Evolutionary conservation across 495 filamentous ascomycete genomes (phyloP).

Genomic region (Penicillium macrosclerotiorum): DNA sequence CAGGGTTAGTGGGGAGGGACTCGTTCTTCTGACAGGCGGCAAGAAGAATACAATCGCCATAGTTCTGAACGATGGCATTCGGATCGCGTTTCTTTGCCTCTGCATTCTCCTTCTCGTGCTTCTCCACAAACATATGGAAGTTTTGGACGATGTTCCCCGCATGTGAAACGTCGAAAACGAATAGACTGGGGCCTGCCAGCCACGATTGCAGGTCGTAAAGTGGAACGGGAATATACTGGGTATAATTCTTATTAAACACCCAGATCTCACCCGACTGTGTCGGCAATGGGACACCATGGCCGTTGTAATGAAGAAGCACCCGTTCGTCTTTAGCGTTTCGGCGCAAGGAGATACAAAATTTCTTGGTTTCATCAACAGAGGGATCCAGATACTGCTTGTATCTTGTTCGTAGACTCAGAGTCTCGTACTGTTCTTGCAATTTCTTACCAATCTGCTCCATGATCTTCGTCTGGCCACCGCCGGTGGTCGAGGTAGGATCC

Average conservation of each 20-base stretch:
- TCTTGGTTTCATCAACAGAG: slow-evolving; percentile 93
- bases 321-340: slow-evolving; percentile 93
- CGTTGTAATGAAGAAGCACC: slow-evolving; percentile 96
- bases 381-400: slow-evolving; percentile 97
- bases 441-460: slow-evolving; percentile 95
- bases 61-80: slow-evolving; percentile 65
- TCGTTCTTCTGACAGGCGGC: slow-evolving; percentile 88
- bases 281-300: slow-evolving; percentile 95
- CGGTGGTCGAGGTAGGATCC: slow-evolving; percentile 73
- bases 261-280: slow-evolving; percentile 96
- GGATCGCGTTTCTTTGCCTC: slow-evolving; percentile 72
- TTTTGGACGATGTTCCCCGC: slow-evolving; percentile 93
- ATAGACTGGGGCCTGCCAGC: slow-evolving; percentile 93
- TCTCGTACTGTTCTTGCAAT: slow-evolving; percentile 92
- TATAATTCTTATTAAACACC: slow-evolving; percentile 99
- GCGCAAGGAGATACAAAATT: slow-evolving; percentile 85
- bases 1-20: slow-evolving; percentile 93
- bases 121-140: slow-evolving; percentile 90
- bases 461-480: slow-evolving; percentile 69
- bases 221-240: slow-evolving; percentile 97
- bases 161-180: slow-evolving; percentile 96
- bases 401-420: slow-evolving; percentile 84
- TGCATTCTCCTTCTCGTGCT: slow-evolving; percentile 81
- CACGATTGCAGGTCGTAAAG: slow-evolving; percentile 94
- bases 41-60: slow-evolving; percentile 81